Evolutionary conservation across 129 eudicot species (phyloP).

Genomic region (Arctium minus): DNA sequence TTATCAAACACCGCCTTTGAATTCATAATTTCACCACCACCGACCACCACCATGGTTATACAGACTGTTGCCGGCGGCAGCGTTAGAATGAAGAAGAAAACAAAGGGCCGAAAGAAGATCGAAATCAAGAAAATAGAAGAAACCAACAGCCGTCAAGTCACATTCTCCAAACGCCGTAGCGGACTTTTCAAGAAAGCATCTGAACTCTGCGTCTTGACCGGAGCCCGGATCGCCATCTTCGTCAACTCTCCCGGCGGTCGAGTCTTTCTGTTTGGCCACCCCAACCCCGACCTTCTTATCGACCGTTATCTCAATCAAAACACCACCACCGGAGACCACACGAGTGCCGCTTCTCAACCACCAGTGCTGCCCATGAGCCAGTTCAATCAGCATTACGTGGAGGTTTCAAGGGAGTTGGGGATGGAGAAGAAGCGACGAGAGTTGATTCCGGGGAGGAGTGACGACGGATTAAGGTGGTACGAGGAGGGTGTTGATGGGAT

Average conservation of each 20-base stretch:
- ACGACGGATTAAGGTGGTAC: not conserved
- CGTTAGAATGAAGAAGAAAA: not conserved
- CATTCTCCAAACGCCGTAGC: constrained; percentile 14
- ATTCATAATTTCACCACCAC: not conserved
- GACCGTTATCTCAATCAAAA: not conserved
- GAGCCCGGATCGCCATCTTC: constrained; percentile 5
- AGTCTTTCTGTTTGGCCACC: not conserved
- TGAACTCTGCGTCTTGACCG: constrained; percentile 7
- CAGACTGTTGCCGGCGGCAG: too few species aligned
- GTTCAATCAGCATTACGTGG: not conserved
- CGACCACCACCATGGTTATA: not conserved
- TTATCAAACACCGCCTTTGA: not conserved
- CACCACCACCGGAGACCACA: not conserved
- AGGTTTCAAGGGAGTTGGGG: not conserved
- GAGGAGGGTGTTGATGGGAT: not conserved
- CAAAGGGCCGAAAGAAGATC: constrained; percentile 13
- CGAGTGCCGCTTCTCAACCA: not conserved
- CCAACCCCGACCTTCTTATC: not conserved
- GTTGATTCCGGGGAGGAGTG: not conserved
- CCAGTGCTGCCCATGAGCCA: not conserved
- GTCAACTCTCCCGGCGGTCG: constrained; percentile 8
- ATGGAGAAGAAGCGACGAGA: not conserved
- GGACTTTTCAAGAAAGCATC: constrained; percentile 16
- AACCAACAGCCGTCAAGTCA: not conserved
- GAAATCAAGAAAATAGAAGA: constrained; percentile 3